Evolutionary conservation across 1,139 yeast genomes (phyloP).

Genomic region (Yueomyces sp.): DNA sequence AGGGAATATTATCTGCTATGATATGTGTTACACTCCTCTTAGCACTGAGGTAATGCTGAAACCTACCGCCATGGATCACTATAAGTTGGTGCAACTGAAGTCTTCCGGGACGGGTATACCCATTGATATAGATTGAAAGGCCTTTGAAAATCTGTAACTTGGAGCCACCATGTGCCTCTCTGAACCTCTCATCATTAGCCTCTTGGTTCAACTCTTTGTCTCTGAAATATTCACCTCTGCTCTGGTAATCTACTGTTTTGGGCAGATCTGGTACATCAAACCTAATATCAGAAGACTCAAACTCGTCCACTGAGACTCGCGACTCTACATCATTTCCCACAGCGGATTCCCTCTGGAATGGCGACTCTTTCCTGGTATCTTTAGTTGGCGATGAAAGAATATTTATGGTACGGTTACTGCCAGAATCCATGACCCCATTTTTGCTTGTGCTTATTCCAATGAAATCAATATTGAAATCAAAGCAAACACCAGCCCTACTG

Average conservation of each 20-base stretch:
- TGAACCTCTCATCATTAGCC: slow-evolving; percentile 43
- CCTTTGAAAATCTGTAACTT: slow-evolving; percentile 40
- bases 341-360: no score
- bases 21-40: slow-evolving; percentile 77
- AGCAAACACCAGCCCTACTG: no score
- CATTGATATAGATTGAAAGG: slow-evolving; percentile 68
- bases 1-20: slow-evolving; percentile 66
- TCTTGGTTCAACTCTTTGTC: slow-evolving; percentile 60
- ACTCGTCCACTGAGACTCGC: no score
- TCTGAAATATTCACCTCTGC: slow-evolving; percentile 43
- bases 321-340: no score
- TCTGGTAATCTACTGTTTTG: slow-evolving; percentile 4
- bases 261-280: background rate
- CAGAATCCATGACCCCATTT: no score
- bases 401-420: no score
- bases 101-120: slow-evolving; percentile 72
- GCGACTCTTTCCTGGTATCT: no score
- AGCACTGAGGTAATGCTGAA: slow-evolving; percentile 52
- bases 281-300: background rate
- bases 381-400: no score
- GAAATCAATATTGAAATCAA: no score
- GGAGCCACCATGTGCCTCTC: slow-evolving; percentile 32
- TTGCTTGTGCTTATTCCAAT: no score
- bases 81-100: slow-evolving; percentile 59
- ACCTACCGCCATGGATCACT: slow-evolving; percentile 69